Evolutionary conservation across 177 flowering plant species (phyloP), one percentile per base, ranked within the genome.

Genomic region (Vitis hybrid): DNA sequence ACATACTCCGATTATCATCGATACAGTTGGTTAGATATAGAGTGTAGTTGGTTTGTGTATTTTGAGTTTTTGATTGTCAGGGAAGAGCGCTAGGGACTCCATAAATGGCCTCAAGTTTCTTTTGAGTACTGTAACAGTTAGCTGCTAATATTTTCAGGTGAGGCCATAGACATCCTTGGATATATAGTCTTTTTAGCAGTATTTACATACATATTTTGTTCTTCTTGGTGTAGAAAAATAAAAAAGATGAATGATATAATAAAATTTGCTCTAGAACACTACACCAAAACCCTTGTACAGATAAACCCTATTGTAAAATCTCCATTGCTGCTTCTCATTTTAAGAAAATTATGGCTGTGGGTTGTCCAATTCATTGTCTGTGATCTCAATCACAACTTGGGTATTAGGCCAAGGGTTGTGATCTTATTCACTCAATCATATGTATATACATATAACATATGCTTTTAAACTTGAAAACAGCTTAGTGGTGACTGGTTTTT

Each of bases 31-130:
- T 68, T 47, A 20, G 55, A 33, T 58, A 68, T 68, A 11, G 11
- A 18, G 15, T 55, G n/a, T 55, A 15, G 17, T 55, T 55, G 58
- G 11, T 3, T 3, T 63, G 14, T 38, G 74, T 55, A 15, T 17
- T 67, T 67, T 53, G 62, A 62, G 75, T 65, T 72, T 65, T 72
- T 72, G 75, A 62, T 63, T 54, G 68, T 51, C 11, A 70, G 66
- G 52, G 65, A 56, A 69, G 18, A 62, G 17, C 4, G 53, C 19
- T 14, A 52, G 49, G 53, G 66, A 62, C 49, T 50, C 28, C 28
- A 2, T 70, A 11, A 64, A 4, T 60, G 33, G 31, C 57, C 66
- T 61, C 59, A 4, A 50, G 17, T 62, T 22, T n/a, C 18, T 17
- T 59, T 0, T 4, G 10, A 38, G 47, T 38, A 13, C 20, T 18